phyloP scores from a whole-genome alignment of 192 early-diverging fungal genomes.

The Kappamyces sp. region DNA sequence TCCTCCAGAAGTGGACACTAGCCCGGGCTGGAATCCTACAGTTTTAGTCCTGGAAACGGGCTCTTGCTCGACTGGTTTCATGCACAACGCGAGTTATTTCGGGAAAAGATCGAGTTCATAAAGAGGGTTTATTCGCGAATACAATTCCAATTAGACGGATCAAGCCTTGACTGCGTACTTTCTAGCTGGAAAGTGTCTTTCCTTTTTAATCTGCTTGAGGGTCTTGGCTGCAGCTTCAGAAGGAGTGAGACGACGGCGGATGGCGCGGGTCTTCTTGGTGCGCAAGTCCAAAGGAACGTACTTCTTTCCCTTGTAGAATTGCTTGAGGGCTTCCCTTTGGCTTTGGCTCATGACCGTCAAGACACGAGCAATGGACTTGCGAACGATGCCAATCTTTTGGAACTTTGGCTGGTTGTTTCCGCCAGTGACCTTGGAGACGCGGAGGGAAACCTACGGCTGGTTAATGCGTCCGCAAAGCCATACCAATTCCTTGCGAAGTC shows the following conservation, averaged over 20 bases:
- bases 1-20: too few species aligned
- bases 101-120: too few species aligned
- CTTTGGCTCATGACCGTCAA: constrained; percentile 94
- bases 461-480: too few species aligned
- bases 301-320: constrained; percentile 93
- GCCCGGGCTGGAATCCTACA: too few species aligned
- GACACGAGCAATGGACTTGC: constrained; percentile 91
- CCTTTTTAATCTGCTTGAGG: constrained; percentile 83
- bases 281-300: constrained; percentile 94
- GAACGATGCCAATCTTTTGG: constrained; percentile 77
- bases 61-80: too few species aligned
- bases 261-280: constrained; percentile 97
- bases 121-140: too few species aligned
- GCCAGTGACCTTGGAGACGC: constrained; percentile 90
- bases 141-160: neutral
- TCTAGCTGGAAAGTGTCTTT: constrained; percentile 81
- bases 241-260: constrained; percentile 89
- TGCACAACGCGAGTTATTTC: too few species aligned
- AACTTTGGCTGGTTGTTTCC: constrained; percentile 66
- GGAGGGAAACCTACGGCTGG: constrained; percentile 52
- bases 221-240: constrained; percentile 78
- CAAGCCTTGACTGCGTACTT: constrained; percentile 58
- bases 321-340: constrained; percentile 80
- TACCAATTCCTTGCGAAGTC: constrained; percentile 88
- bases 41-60: too few species aligned